Conservation (phyloP, 148 eudicot genomes). For the Pharnaceum exiguum region DNA sequence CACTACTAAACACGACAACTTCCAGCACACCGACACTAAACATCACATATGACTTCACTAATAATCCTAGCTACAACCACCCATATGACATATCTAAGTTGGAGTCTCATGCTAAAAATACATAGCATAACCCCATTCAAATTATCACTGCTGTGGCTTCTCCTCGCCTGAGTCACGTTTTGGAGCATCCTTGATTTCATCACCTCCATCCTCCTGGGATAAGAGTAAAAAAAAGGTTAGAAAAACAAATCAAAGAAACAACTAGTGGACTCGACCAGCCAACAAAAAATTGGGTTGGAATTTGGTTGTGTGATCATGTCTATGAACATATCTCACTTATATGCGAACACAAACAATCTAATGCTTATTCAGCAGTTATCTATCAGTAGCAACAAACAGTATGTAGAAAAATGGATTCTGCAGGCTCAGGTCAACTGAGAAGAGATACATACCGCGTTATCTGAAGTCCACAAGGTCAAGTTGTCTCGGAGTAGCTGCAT, state of each 20-base stretch:
- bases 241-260: background rate
- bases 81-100: slow-evolving; percentile 17
- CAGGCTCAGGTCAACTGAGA: background rate
- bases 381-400: background rate
- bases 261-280: too few species aligned
- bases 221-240: background rate
- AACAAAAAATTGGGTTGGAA: too few species aligned
- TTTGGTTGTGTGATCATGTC: too few species aligned
- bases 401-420: too few species aligned
- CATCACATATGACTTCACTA: slow-evolving; percentile 8
- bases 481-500: slow-evolving; percentile 86
- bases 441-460: slow-evolving; percentile 38
- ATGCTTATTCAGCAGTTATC: too few species aligned
- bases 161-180: slow-evolving; percentile 32
- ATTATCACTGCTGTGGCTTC: slow-evolving; percentile 26
- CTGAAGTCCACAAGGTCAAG: slow-evolving; percentile 76
- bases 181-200: slow-evolving; percentile 60
- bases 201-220: slow-evolving; percentile 57
- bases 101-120: slow-evolving; percentile 11
- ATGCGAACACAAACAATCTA: too few species aligned
- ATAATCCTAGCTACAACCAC: slow-evolving; percentile 18
- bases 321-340: too few species aligned
- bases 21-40: background rate
- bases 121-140: slow-evolving; percentile 8
- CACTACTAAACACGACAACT: slow-evolving; percentile 4